Percentiles rank a stretch among this genome's conserved stretches.
Evolutionary conservation across 495 filamentous ascomycete genomes (phyloP).

Genomic region (Chaetomium tenue): DNA sequence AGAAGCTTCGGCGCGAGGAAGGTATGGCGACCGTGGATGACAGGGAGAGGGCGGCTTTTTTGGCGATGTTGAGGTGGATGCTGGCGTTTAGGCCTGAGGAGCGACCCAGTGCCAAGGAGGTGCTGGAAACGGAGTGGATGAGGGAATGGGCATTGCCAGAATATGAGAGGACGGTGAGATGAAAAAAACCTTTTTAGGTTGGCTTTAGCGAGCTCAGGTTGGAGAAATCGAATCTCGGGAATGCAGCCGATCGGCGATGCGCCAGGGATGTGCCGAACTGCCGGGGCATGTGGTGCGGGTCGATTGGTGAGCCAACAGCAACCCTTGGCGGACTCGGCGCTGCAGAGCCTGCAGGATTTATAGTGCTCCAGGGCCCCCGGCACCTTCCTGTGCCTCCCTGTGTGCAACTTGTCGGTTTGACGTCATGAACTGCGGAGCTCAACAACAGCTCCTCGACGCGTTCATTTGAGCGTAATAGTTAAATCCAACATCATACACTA

Average conservation of each 20-base stretch:
- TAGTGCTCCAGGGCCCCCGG: background rate
- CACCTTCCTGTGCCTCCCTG: background rate
- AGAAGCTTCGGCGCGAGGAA: constrained; percentile 12
- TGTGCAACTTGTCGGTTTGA: background rate
- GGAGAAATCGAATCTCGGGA: background rate
- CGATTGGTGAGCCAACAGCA: background rate
- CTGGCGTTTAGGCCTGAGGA: constrained; percentile 42
- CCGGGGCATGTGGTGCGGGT: background rate
- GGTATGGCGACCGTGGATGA: constrained; percentile 17
- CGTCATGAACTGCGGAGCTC: background rate
- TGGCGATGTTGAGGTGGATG: constrained; percentile 43
- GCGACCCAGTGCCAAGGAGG: constrained; percentile 34
- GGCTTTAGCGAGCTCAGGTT: no score
- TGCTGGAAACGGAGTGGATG: constrained; percentile 37
- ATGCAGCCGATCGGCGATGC: background rate
- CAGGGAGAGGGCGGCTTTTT: constrained; percentile 36
- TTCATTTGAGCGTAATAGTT: background rate
- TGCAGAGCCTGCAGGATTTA: background rate
- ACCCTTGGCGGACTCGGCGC: background rate
- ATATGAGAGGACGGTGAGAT: background rate
- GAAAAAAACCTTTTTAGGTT: background rate
- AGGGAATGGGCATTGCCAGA: constrained; percentile 43
- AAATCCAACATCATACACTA: background rate
- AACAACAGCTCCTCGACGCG: background rate
- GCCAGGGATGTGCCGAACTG: background rate